These are phyloP conservation scores for Fusarium sp. DNA, from an alignment of 2,329 filamentous ascomycete genomes.

Conservation along the genomic window DNA sequence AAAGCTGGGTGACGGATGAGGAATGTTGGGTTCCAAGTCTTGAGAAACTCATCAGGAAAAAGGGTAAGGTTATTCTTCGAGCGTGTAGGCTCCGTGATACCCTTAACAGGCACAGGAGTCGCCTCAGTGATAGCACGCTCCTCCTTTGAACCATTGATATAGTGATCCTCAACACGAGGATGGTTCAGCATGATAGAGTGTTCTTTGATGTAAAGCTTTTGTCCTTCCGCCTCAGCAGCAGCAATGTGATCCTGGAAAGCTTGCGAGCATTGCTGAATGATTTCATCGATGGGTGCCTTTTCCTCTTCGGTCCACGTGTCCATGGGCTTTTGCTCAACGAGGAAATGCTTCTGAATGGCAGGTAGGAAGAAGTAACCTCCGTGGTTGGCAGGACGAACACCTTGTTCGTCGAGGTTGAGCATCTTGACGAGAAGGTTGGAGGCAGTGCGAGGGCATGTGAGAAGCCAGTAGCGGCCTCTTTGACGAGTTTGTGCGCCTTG, in stretches of 20 bases:
- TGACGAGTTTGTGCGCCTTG: conserved; percentile 6
- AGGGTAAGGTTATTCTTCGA: conserved; percentile 34
- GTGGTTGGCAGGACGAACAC: conserved; percentile 20
- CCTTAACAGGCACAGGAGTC: not conserved
- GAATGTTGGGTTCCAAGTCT: conserved; percentile 40
- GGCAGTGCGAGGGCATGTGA: conserved; percentile 35
- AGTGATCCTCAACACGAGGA: conserved; percentile 15
- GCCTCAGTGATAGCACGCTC: conserved; percentile 1
- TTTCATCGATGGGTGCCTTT: not conserved
- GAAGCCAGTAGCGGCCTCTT: conserved; percentile 30
- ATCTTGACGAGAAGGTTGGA: conserved; percentile 39
- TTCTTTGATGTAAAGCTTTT: conserved; percentile 32
- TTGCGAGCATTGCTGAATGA: conserved; percentile 16
- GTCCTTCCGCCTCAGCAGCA: conserved; percentile 25
- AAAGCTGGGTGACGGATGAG: conserved; percentile 38
- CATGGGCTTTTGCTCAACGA: conserved; percentile 13
- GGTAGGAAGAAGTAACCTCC: conserved; percentile 40
- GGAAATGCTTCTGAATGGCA: conserved; percentile 1
- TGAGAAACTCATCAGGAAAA: conserved; percentile 38
- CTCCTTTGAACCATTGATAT: not conserved
- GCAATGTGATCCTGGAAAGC: conserved; percentile 26
- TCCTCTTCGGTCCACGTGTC: conserved; percentile 34
- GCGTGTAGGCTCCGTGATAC: conserved; percentile 11
- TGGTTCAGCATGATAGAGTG: conserved; percentile 28
- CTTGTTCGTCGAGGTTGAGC: conserved; percentile 36